Conservation (phyloP, 345 rosid species). For the Corchorus capsularis region DNA sequence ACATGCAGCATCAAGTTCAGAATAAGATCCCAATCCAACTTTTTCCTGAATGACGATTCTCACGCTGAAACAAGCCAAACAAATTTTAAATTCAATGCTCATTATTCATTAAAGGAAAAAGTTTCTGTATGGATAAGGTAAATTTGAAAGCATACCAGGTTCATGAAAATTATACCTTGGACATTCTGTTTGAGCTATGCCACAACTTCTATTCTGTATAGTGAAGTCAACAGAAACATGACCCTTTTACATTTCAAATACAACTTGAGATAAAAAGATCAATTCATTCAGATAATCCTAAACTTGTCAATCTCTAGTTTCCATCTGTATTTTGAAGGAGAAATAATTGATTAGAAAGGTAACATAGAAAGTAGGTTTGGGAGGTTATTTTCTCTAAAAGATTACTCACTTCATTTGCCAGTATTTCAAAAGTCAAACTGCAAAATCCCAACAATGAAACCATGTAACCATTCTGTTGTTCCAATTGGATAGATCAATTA, state of each 20-base stretch:
- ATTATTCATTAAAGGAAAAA: neutral
- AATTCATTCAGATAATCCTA: neutral
- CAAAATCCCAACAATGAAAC: neutral
- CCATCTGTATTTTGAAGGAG: neutral
- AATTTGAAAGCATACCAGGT: neutral
- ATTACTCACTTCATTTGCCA: neutral
- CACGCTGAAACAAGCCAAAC: neutral
- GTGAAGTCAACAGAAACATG: neutral
- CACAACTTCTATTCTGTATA: constrained; percentile 15
- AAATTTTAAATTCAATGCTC: neutral
- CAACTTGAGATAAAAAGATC: constrained; percentile 4
- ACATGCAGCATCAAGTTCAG: constrained; percentile 14
- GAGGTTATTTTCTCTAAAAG: neutral
- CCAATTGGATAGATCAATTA: neutral
- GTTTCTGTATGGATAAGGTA: neutral
- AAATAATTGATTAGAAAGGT: neutral
- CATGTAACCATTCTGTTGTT: neutral
- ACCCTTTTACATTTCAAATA: neutral
- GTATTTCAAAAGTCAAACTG: neutral
- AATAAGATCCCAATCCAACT: constrained; percentile 8
- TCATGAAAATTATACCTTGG: neutral
- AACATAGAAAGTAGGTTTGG: neutral
- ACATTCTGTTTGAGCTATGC: constrained; percentile 7
- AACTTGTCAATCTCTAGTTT: neutral
- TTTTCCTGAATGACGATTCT: constrained; percentile 20